phyloP scores from a whole-genome alignment of 345 rosid genomes.

The Pugionium cornutum region DNA sequence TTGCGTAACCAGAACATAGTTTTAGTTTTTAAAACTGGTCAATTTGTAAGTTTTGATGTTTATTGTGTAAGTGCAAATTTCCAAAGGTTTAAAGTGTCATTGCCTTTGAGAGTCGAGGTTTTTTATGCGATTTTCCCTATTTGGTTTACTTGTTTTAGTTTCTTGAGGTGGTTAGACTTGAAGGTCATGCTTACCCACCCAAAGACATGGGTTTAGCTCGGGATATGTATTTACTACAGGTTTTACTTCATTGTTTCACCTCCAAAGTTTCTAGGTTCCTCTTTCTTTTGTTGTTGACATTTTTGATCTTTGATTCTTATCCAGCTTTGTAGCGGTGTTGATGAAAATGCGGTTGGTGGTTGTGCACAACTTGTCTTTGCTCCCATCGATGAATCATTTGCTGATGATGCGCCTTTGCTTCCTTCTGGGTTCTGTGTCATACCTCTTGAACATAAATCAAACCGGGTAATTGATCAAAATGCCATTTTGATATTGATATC shows the following conservation, averaged over 20 bases:
- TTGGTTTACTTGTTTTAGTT: conserved; percentile 45
- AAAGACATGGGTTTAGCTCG: conserved; percentile 82
- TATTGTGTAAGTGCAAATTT: no score
- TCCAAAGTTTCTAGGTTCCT: background rate
- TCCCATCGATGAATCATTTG: conserved; percentile 91
- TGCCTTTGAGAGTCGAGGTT: no score
- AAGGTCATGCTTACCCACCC: conserved; percentile 84
- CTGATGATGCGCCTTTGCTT: conserved; percentile 93
- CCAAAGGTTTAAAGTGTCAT: no score
- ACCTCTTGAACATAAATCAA: conserved; percentile 81
- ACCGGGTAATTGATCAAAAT: conserved; percentile 34
- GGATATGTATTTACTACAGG: conserved; percentile 96
- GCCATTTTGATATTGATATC: background rate
- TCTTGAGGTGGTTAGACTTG: conserved; percentile 91
- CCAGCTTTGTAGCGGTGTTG: conserved; percentile 88
- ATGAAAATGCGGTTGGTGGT: conserved; percentile 83
- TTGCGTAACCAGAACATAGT: no score
- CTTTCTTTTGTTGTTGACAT: conserved; percentile 3
- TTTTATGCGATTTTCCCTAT: no score
- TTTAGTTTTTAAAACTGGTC: no score
- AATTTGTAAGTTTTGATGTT: no score
- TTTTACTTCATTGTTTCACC: conserved; percentile 22
- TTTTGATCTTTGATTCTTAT: conserved; percentile 15
- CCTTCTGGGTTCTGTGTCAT: conserved; percentile 95
- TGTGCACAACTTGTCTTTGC: conserved; percentile 98